phyloP scores from a whole-genome alignment of 768 basidiomycete species.

The Royoungia palumana region DNA sequence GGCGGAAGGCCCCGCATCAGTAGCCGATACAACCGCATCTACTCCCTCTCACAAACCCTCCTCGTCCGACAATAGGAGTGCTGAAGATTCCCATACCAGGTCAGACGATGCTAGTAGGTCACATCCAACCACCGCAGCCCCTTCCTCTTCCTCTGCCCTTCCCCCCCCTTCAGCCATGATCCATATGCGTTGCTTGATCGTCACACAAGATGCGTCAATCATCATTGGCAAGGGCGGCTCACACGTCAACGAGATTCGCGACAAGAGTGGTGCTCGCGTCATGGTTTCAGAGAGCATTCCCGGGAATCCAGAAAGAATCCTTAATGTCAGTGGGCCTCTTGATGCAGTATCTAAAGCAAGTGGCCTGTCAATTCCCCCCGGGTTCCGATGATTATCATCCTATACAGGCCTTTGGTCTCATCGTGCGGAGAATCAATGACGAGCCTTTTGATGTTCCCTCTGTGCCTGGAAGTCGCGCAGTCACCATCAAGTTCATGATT shows the following conservation, averaged over 20 bases:
- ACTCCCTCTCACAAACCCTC: slow-evolving; percentile 53
- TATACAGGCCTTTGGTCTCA: slow-evolving; percentile 90
- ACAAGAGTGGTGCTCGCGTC: slow-evolving; percentile 94
- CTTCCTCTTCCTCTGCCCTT: slow-evolving; percentile 46
- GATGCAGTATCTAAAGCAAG: slow-evolving; percentile 98
- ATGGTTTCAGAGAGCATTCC: slow-evolving; percentile 99
- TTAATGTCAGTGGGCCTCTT: slow-evolving; percentile 93
- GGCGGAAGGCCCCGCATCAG: slow-evolving; percentile 43
- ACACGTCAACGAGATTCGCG: slow-evolving; percentile 97
- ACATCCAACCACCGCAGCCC: slow-evolving; percentile 43
- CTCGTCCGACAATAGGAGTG: slow-evolving; percentile 42
- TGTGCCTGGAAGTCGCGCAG: slow-evolving; percentile 95
- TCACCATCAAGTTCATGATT: slow-evolving; percentile 99
- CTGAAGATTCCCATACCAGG: slow-evolving; percentile 37
- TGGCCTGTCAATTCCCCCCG: slow-evolving; percentile 3
- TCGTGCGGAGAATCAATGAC: slow-evolving; percentile 97
- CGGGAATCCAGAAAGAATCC: slow-evolving; percentile 97
- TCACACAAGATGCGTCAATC: slow-evolving; percentile 98
- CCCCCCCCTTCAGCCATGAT: slow-evolving; percentile 77
- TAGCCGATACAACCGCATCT: slow-evolving; percentile 49
- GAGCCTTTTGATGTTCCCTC: slow-evolving; percentile 98
- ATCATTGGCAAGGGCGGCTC: slow-evolving; percentile 96
- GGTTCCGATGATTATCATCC: background rate
- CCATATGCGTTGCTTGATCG: slow-evolving; percentile 97
- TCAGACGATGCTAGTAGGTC: slow-evolving; percentile 37